These are phyloP conservation scores for Trematosphaeria pertusa DNA, from an alignment of 2,329 filamentous ascomycete genomes.

Conservation along the genomic window DNA sequence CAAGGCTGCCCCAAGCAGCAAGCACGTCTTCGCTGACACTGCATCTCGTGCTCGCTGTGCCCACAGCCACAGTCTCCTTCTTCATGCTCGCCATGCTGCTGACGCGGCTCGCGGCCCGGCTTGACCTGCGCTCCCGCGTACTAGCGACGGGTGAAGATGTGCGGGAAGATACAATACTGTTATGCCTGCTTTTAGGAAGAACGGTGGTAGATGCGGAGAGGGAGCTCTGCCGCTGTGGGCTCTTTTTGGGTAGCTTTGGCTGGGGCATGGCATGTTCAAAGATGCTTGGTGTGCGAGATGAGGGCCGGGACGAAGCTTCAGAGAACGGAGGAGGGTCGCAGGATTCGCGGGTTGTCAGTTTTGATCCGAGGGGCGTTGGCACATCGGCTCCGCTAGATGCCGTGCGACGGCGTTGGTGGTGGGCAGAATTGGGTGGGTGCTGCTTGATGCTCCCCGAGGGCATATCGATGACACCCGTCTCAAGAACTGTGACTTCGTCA, in stretches of 20 bases:
- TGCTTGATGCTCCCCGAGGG: slow-evolving; percentile 33
- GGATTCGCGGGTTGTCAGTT: slow-evolving; percentile 11
- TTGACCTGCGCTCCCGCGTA: slow-evolving; percentile 18
- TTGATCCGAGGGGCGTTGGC: slow-evolving; percentile 26
- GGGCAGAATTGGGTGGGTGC: slow-evolving; percentile 19
- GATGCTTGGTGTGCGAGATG: slow-evolving; percentile 31
- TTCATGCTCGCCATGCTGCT: slow-evolving; percentile 33
- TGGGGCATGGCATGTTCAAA: slow-evolving; percentile 18
- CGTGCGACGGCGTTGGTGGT: slow-evolving; percentile 42
- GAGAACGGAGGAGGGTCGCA: slow-evolving; percentile 30
- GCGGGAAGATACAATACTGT: slow-evolving; percentile 29
- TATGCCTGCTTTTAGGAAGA: slow-evolving; percentile 23
- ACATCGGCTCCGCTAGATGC: slow-evolving; percentile 43
- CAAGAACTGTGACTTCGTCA: slow-evolving; percentile 34
- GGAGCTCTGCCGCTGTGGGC: slow-evolving; percentile 21
- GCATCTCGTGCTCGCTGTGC: slow-evolving; percentile 29
- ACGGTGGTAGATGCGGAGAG: slow-evolving; percentile 21
- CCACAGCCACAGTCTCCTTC: slow-evolving; percentile 19
- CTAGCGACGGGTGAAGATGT: slow-evolving; percentile 24
- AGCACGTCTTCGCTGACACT: slow-evolving; percentile 56
- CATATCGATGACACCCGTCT: slow-evolving; percentile 31
- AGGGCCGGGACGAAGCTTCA: slow-evolving; percentile 29
- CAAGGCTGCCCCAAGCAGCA: slow-evolving; percentile 56
- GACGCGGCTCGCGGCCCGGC: slow-evolving; percentile 27
- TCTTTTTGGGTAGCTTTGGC: slow-evolving; percentile 24